Conservation (phyloP, 2,329 filamentous ascomycete genomes). For the Fusarium sp. region DNA sequence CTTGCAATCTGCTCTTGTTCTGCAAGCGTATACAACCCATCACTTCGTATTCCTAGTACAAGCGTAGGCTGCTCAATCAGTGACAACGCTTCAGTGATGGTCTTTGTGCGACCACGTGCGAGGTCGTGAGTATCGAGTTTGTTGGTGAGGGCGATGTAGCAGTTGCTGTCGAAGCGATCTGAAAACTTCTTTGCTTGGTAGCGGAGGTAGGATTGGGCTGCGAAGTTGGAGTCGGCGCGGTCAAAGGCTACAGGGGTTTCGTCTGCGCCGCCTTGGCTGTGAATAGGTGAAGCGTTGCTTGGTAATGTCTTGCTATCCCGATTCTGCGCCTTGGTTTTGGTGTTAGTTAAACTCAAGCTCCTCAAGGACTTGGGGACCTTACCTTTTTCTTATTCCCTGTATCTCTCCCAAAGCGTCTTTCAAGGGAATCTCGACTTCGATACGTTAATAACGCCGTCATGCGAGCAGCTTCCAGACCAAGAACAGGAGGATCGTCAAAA, state of each 20-base stretch:
- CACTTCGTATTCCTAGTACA: background rate
- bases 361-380: rapidly evolving
- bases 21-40: background rate
- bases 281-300: background rate
- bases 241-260: background rate
- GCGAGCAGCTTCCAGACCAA: background rate
- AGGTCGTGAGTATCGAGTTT: background rate
- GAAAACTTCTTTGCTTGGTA: background rate
- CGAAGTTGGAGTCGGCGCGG: background rate
- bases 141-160: background rate
- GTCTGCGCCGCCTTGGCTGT: background rate
- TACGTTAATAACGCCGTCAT: background rate
- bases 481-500: rapidly evolving
- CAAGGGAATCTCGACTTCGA: background rate
- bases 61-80: background rate
- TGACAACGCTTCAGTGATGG: background rate
- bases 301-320: background rate
- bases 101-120: background rate
- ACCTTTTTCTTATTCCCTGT: background rate
- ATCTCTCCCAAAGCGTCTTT: background rate
- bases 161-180: background rate
- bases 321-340: background rate
- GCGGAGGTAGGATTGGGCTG: background rate
- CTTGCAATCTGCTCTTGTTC: background rate
- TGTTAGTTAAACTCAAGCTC: background rate